A percentile compares a stretch with the other conserved stretches of the same genome.
These are phyloP conservation scores for Psidium guajava DNA, from an alignment of 345 rosid genomes.

Conservation along the genomic window DNA sequence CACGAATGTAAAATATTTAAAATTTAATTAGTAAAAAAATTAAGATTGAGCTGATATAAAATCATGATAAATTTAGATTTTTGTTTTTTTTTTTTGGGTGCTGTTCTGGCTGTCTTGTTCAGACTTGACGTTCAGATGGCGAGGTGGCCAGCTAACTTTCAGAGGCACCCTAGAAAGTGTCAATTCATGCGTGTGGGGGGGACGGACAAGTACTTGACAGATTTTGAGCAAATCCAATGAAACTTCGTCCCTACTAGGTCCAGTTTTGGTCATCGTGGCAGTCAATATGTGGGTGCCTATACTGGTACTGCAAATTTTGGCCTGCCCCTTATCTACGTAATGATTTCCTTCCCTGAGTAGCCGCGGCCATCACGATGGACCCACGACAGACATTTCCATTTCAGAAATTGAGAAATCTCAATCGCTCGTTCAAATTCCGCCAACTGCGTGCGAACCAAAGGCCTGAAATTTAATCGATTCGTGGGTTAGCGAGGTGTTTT, in stretches of 20 bases:
- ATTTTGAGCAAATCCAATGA: not conserved
- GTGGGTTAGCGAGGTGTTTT: not conserved
- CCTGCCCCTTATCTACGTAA: not conserved
- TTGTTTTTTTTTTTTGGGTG: too few relatives aligned
- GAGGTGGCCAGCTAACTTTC: not conserved
- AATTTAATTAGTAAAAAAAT: too few relatives aligned
- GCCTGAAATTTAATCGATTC: not conserved
- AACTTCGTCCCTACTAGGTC: too few relatives aligned
- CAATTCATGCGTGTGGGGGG: not conserved
- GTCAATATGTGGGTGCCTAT: not conserved
- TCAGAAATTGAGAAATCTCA: not conserved
- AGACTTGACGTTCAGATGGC: not conserved
- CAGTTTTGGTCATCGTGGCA: not conserved
- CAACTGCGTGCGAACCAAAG: not conserved
- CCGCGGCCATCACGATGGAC: rapidly evolving
- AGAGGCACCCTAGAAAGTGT: not conserved
- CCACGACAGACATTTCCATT: too few relatives aligned
- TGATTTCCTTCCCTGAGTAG: not conserved
- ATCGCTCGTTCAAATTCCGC: not conserved
- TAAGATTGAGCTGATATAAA: too few relatives aligned
- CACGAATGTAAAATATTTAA: too few relatives aligned
- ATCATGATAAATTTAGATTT: too few relatives aligned
- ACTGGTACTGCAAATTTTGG: not conserved
- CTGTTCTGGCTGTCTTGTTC: not conserved
- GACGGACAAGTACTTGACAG: not conserved